phyloP scores from a whole-genome alignment of 345 rosid species.

The Anacardium occidentale region DNA sequence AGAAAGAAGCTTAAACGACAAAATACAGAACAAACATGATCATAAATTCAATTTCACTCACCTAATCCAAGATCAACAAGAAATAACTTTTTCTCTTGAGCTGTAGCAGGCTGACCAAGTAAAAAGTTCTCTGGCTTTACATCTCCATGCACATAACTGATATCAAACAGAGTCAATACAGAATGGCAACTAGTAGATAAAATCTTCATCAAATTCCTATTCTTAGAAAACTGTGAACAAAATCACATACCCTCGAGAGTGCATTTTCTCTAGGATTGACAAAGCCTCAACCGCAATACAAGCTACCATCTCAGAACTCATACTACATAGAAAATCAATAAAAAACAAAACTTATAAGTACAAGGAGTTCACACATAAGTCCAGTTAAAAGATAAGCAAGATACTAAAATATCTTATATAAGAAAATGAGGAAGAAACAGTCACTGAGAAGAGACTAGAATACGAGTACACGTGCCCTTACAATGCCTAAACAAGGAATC shows the following conservation, averaged over 20 bases:
- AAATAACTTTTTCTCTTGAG: slow-evolving; percentile 83
- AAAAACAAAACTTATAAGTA: background rate
- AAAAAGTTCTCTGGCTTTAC: slow-evolving; percentile 95
- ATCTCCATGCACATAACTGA: slow-evolving; percentile 95
- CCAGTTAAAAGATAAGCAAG: background rate
- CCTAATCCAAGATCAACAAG: slow-evolving; percentile 97
- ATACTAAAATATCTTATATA: background rate
- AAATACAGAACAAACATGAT: background rate
- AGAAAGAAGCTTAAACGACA: slow-evolving; percentile 18
- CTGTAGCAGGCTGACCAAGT: slow-evolving; percentile 87
- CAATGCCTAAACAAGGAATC: background rate
- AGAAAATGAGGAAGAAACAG: background rate
- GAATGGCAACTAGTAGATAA: slow-evolving; percentile 18
- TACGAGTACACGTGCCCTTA: too few relatives aligned
- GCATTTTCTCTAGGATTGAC: slow-evolving; percentile 93
- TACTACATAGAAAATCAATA: slow-evolving; percentile 43
- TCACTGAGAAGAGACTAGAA: background rate
- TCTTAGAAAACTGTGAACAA: background rate
- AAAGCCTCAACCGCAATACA: slow-evolving; percentile 93
- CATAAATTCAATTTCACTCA: slow-evolving; percentile 19
- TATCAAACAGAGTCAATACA: slow-evolving; percentile 20
- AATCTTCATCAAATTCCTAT: background rate
- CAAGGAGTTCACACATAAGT: background rate
- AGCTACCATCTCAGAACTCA: slow-evolving; percentile 95
- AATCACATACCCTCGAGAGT: slow-evolving; percentile 74